Conservation (phyloP, 2,329 filamentous ascomycete genomes). For the Ceratocystis cacaofunesta region DNA sequence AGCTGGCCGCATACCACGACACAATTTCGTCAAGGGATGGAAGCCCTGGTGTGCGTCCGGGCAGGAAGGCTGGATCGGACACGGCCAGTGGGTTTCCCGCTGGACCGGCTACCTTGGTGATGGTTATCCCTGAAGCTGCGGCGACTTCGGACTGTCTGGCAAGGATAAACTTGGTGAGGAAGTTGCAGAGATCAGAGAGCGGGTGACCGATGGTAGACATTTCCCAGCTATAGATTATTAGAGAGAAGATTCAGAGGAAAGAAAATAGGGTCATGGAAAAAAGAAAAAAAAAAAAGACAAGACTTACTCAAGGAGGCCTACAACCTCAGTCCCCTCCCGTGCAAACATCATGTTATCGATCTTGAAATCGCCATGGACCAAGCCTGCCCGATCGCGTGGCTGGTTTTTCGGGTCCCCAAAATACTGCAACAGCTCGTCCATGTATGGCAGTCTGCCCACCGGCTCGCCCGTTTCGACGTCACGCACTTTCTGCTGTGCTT, state of each 20-base stretch:
- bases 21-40: slow-evolving; percentile 29
- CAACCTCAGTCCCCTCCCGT: slow-evolving; percentile 70
- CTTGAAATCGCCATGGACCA: slow-evolving; percentile 95
- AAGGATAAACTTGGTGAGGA: slow-evolving; percentile 35
- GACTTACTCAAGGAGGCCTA: slow-evolving; percentile 73
- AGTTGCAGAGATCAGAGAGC: slow-evolving; percentile 75
- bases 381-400: slow-evolving; percentile 59
- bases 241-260: background rate
- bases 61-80: slow-evolving; percentile 40
- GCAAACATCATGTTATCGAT: slow-evolving; percentile 86
- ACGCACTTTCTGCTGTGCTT: slow-evolving; percentile 56
- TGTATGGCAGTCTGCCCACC: slow-evolving; percentile 73
- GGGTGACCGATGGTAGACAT: slow-evolving; percentile 98
- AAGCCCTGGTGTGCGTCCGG: slow-evolving; percentile 50
- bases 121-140: slow-evolving; percentile 20
- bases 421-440: slow-evolving; percentile 64
- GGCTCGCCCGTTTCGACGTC: slow-evolving; percentile 63
- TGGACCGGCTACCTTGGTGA: slow-evolving; percentile 20
- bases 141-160: slow-evolving; percentile 21
- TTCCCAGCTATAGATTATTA: slow-evolving; percentile 53
- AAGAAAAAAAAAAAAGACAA: slow-evolving; percentile 20
- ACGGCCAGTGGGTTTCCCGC: slow-evolving; percentile 13
- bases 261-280: background rate
- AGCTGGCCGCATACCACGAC: slow-evolving; percentile 31
- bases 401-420: slow-evolving; percentile 56